Percentiles rank a stretch among this genome's conserved stretches.
Conservation (phyloP, 352 stramenopile genomes). For the Phytophthora nicotianae region DNA sequence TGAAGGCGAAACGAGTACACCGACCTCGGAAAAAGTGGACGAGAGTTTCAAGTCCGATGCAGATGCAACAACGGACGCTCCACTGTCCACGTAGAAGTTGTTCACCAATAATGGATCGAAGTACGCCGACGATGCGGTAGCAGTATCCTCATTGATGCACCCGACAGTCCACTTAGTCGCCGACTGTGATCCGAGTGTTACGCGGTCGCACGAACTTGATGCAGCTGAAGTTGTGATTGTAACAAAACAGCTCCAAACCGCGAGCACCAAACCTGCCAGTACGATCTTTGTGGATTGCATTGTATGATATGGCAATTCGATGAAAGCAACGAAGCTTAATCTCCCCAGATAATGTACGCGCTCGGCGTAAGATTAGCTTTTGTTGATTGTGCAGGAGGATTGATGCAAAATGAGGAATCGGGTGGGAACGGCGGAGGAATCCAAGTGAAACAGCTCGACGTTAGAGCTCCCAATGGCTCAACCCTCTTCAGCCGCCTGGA, state of each 20-base stretch:
- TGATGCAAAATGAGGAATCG: constrained; percentile 18
- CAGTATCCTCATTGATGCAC: constrained; percentile 20
- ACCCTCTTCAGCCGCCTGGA: constrained; percentile 6
- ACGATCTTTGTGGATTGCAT: constrained; percentile 17
- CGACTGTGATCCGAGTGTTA: constrained; percentile 34
- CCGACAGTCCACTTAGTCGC: constrained; percentile 37
- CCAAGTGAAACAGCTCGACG: constrained; percentile 27
- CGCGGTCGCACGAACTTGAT: constrained; percentile 31
- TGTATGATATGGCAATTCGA: constrained; percentile 1
- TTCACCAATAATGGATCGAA: constrained; percentile 43
- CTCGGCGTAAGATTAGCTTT: constrained; percentile 25
- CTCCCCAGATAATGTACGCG: constrained; percentile 23
- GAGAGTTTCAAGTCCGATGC: constrained; percentile 40
- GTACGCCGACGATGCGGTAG: constrained; percentile 15
- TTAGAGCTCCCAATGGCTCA: constrained; percentile 1
- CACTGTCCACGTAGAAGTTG: constrained; percentile 37
- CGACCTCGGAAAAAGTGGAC: constrained; percentile 41
- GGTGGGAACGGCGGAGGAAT: constrained; percentile 21
- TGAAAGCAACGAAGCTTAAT: constrained; percentile 9
- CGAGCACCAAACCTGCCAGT: constrained; percentile 15
- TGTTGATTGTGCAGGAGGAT: constrained; percentile 9
- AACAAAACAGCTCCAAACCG: not conserved
- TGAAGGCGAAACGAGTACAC: constrained; percentile 40
- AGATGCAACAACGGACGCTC: constrained; percentile 19
- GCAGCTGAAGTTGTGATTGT: constrained; percentile 6